Base-by-base conservation (phyloP, 2,329 filamentous ascomycete species). In the Aureobasidium zeae region DNA sequence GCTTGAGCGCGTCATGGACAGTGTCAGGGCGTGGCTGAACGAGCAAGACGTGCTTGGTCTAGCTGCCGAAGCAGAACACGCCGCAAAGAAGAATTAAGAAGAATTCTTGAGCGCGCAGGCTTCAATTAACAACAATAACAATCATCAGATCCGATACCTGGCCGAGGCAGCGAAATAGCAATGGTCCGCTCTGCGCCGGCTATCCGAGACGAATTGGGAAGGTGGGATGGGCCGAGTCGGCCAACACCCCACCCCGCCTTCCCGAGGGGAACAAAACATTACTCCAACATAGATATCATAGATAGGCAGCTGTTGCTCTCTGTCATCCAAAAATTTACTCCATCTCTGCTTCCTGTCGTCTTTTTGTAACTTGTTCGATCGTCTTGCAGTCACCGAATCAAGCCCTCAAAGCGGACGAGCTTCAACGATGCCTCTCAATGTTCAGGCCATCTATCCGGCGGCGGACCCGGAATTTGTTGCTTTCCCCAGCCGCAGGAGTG, bases 401-500 rank as follows among this genome's bases (percentile, higher is more conserved):
- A n/a, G n/a, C n/a, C n/a, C n/a, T n/a, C n/a, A n/a, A n/a, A n/a
- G n/a, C n/a, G n/a, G n/a, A n/a, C n/a, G n/a, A n/a, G n/a, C n/a
- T n/a, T n/a, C 31, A 38, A 59, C 46, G 16, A 72, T 72, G 70
- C 66, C 69, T 47, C 67, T 72, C 49, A 66, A 67, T 49, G 59
- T 66, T 11, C 63, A 62, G 46, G 64, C 73, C 43, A 62, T 77
- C 39, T 74, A 73, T 51, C 66, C 72, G 21, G 63, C 66, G 42
- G 56, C 57, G 16, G 64, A 72, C 32, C 64, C 69, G 7, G 63
- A 69, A 45, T 79, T 85, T 55, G 67, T 72, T 49, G 73, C 75
- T 49, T 89, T 86, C 58, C 64, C 84, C 8, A 93, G 86, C 54
- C 77, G 89, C 28, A 73, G 91, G 50, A 95, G 89, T 54, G 87